Evolutionary conservation across 2,329 filamentous ascomycete species (phyloP), one percentile per base, ranked within the genome.

Genomic region (Penicillium italicum): DNA sequence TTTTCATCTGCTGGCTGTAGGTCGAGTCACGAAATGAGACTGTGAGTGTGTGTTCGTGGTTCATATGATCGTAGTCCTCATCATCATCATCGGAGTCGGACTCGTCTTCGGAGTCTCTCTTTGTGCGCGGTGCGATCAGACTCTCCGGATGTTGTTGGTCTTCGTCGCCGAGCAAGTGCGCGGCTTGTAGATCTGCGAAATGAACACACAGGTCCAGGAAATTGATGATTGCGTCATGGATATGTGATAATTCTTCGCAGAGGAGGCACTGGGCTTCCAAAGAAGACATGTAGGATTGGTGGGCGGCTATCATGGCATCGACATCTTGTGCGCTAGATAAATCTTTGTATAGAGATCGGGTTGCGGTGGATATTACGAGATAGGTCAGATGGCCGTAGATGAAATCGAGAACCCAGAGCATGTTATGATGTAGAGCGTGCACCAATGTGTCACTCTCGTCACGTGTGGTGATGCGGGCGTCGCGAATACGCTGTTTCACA

Each of bases 401-500:
- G 0, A 82, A 84, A 60, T 86, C 87, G 61, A 84, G 83, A 72
- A 96, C 93, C 88, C 90, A 93, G 11, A 91, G 75, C 4, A 96
- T 78, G 47, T 82, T 84, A 30, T 85, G 84, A 36, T 89, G 85
- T 9, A 93, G 76, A 31, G 69, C 69, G 55, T 74, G 75, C 38
- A 73, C 73, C 14, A 73, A 53, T 24, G 64, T 63, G 48, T 72
- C 51, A 41, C 77, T 71, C 33, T 69, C 68, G 66, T 70, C 66
- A 61, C 77, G 74, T 12, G 20, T 51, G 34, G 11, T 22, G 24
- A 30, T 41, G 37, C 55, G 45, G 43, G 62, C 62, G 56, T 71
- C 69, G 36, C 71, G 67, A 37, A 78, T 59, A 51, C 76, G 67
- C 61, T 74, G 68, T 57, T 80, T 80, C 26, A 86, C 83, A 2